Percentiles rank a stretch among this genome's conserved stretches.
Evolutionary conservation across 2,329 filamentous ascomycete species (phyloP).

Genomic region (Pyricularia sp.): DNA sequence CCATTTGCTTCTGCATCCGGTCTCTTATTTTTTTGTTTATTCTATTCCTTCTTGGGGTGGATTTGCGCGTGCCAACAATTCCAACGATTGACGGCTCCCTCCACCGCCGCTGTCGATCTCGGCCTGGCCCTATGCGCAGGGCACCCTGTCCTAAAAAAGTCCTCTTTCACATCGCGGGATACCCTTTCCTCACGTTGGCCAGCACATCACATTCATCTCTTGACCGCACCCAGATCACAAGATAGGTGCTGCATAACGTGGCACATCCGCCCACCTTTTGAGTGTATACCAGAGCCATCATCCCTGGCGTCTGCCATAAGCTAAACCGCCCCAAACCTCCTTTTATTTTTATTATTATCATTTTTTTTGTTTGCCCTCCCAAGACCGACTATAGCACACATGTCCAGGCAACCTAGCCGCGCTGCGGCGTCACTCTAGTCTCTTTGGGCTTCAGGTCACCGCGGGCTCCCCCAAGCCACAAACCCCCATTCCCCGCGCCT

Average conservation of each 20-base stretch:
- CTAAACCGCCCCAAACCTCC: not conserved
- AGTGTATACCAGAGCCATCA: not conserved
- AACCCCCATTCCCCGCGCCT: not conserved
- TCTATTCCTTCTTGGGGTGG: not conserved
- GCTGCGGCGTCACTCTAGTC: not conserved
- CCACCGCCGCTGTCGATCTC: not conserved
- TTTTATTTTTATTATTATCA: not conserved
- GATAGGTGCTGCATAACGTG: not conserved
- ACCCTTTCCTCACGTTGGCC: not conserved
- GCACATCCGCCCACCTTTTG: not conserved
- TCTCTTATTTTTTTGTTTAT: not conserved
- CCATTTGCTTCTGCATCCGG: not conserved
- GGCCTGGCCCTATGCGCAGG: not conserved
- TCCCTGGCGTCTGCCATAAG: not conserved
- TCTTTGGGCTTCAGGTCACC: not conserved
- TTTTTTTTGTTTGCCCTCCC: not conserved
- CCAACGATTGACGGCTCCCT: not conserved
- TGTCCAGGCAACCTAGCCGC: not conserved
- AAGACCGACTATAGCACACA: not conserved
- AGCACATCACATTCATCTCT: not conserved
- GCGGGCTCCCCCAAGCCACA: not conserved
- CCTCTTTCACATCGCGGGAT: not conserved
- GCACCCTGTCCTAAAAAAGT: not conserved
- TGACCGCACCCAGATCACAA: not conserved
- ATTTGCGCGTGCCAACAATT: not conserved